phyloP scores from a whole-genome alignment of 2,329 filamentous ascomycete genomes.

The Lachnellula occidentalis region DNA sequence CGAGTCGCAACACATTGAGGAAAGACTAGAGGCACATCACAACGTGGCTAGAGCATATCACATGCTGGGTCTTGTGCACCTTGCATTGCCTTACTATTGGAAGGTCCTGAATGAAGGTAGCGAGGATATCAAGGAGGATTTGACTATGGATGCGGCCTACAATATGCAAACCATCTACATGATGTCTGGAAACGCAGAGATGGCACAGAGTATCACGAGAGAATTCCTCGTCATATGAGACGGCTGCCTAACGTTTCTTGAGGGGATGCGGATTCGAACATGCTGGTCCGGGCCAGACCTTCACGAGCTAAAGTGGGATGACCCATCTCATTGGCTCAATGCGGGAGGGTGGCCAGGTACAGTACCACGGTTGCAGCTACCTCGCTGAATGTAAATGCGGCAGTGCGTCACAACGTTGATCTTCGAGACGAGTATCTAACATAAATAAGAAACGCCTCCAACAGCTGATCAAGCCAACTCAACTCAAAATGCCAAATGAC shows the following conservation, averaged over 20 bases:
- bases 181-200: conserved; percentile 55
- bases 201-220: conserved; percentile 56
- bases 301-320: background rate
- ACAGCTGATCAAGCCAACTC: background rate
- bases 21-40: conserved; percentile 72
- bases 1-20: conserved; percentile 30
- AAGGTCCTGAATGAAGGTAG: conserved; percentile 39
- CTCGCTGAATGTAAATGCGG: background rate
- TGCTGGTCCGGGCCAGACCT: no score
- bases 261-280: background rate
- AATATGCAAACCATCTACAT: conserved; percentile 65
- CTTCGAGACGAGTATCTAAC: background rate
- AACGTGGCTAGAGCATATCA: conserved; percentile 76
- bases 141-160: conserved; percentile 67
- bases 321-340: background rate
- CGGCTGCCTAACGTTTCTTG: background rate
- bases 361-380: background rate
- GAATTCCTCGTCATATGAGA: conserved; percentile 43
- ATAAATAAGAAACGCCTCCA: background rate
- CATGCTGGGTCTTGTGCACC: conserved; percentile 63
- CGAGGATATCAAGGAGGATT: conserved; percentile 43
- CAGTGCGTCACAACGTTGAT: background rate
- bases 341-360: background rate
- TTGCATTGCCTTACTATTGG: conserved; percentile 68
- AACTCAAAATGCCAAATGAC: background rate